Base-by-base conservation (phyloP, 2,329 filamentous ascomycete genomes). In the Davidsoniella neocaledoniae region DNA sequence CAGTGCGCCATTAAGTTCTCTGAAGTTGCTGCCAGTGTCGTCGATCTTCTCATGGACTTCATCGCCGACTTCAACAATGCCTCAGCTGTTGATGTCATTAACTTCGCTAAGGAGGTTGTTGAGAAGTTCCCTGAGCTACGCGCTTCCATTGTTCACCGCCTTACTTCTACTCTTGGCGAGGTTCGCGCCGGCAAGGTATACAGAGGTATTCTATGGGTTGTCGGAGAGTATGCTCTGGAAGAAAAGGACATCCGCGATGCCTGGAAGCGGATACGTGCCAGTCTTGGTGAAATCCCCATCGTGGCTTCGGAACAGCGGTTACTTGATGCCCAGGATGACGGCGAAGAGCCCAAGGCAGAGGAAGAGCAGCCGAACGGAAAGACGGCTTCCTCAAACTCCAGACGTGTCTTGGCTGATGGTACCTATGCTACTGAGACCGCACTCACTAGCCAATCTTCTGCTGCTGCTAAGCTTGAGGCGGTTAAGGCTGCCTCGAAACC, bases 1-100 rank as follows among this genome's bases (percentile, higher is more conserved):
- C 87, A 93, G 63, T 96, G 91, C 64, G 91, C 91, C 58, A 96
- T 98, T 72, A 95, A 94, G 63, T 96, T 96, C 70, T 96, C 91
- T 9, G 90, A 98, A 66, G 90, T 98, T 55, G 91, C 91, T 23
- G 85, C 90, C 43, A 96, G 86, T 61, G 91, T 98, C 14, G 91
- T 98, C 49, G 91, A 91, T 56, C 76, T 95, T 42, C 75, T 98
- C 49, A 98, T 98, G 91, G 91, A 98, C 66, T 96, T 96, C 63
- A 95, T 98, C 60, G 86, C 85, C 47, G 91, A 98, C 64, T 95
- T 96, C 64, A 96, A 94, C 71, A 95, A 94, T 61, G 83, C 85
- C 42, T 94, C 90, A 1, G 91, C 91, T 1, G 86, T 98, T 26
- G 91, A 98, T 64, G 90, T 98, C 49, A 96, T 98, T 61, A 88